Base-by-base conservation (phyloP, 257 asterid species). In the Solanum rostratum region DNA sequence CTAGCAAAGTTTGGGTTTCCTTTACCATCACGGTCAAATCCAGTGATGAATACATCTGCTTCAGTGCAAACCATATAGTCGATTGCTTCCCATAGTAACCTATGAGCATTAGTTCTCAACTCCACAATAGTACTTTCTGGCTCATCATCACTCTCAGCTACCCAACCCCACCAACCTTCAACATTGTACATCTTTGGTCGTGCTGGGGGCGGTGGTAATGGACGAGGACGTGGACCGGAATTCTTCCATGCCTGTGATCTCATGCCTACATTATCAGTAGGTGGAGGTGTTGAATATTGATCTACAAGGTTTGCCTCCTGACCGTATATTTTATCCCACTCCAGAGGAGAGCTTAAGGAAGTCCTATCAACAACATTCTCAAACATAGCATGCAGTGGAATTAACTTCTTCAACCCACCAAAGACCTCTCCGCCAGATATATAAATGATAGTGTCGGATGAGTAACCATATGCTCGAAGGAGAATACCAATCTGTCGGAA, bases 161-260 rank as follows among this genome's bases (percentile, higher is more conserved):
- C 99, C 99, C 98, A 96, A 76, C 99, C 99, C 99, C 98, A 96
- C 99, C 99, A 96, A 6, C 99, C 99, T 87, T 96, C 98, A 20
- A 96, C 90, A 82, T 96, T 93, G 90, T 96, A 96, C 41, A 97
- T 89, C 88, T 94, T 93, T 10, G 91, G 90, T 80, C 98, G 91
- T 16, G 96, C 88, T 0, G 99, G 98, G 7, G 99, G 99, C 9
- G 99, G 99, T 33, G 99, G 97, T 83, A 95, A 96, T 3, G 99
- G 98, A 18, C 97, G 93, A 54, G 99, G 99, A 39, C 98, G 98
- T 39, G 97, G 91, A 3, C 94, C 96, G 1, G 94, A 85, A 43
- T 80, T 91, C 86, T 90, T 90, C 98, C 98, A 94, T 9, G 91
- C 84, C 29, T 57, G 68, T 3, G 88, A 87, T 68, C 91, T 95